A percentile compares a stretch with the other conserved stretches of the same genome.
phyloP scores from a whole-genome alignment of 2,329 filamentous ascomycete genomes.

The Samsoniella hepiali region DNA sequence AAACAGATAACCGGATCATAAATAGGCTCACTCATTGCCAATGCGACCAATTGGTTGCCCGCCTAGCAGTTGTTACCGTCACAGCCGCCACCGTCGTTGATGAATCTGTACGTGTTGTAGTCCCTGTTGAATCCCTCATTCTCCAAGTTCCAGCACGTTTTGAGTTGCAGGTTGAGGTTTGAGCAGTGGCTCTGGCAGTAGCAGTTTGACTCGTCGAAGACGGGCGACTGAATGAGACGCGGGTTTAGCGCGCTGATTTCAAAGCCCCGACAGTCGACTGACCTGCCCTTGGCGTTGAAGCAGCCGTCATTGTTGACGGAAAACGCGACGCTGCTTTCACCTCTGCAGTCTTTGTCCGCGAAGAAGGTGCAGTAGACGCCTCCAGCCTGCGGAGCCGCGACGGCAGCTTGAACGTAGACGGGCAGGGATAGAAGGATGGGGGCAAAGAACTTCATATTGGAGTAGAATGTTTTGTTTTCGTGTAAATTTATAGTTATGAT shows the following conservation, averaged over 20 bases:
- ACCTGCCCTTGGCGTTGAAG: not conserved
- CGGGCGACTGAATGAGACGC: not conserved
- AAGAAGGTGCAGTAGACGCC: too few relatives aligned
- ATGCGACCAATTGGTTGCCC: not conserved
- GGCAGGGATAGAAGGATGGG: too few relatives aligned
- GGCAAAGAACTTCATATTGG: too few relatives aligned
- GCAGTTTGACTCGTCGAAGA: not conserved
- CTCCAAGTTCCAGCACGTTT: not conserved
- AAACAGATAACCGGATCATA: not conserved
- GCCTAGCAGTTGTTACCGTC: not conserved
- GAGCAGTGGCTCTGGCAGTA: not conserved
- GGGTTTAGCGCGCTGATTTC: not conserved
- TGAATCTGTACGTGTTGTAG: not conserved
- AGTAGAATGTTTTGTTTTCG: too few relatives aligned
- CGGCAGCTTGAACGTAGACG: too few relatives aligned
- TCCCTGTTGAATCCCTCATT: not conserved
- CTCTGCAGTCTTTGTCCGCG: too few relatives aligned
- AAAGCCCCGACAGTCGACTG: too few relatives aligned
- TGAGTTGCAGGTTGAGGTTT: not conserved
- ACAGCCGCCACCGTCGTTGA: not conserved
- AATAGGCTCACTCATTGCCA: not conserved
- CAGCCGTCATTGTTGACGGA: too few relatives aligned
- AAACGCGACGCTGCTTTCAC: too few relatives aligned
- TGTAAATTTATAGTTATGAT: too few relatives aligned
- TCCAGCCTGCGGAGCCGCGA: too few relatives aligned